Conservation (phyloP, 257 asterid genomes). For the Plantago elongata region DNA sequence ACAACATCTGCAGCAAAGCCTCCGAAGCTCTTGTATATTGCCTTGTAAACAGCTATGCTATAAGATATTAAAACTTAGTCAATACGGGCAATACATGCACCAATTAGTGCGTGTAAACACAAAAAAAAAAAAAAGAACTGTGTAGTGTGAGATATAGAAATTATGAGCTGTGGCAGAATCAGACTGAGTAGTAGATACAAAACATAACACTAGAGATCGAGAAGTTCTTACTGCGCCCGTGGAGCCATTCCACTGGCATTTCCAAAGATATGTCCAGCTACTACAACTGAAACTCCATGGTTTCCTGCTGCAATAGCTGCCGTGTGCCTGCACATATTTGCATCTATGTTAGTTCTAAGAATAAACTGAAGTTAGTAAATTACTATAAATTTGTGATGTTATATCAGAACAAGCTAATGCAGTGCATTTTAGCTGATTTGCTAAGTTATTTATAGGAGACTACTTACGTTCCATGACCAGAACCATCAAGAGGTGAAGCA, state of each 20-base stretch:
- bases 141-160: neutral
- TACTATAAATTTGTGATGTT: too few relatives aligned
- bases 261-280: slow-evolving; percentile 86
- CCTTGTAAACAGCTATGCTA: slow-evolving; percentile 92
- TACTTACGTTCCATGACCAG: slow-evolving; percentile 99
- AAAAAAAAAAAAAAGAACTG: neutral
- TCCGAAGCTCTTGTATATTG: slow-evolving; percentile 97
- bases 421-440: neutral
- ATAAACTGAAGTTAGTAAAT: too few relatives aligned
- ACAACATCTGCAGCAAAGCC: slow-evolving; percentile 99
- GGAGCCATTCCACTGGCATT: slow-evolving; percentile 99
- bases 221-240: slow-evolving; percentile 78
- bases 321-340: slow-evolving; percentile 62
- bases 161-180: neutral
- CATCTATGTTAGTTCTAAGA: neutral
- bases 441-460: slow-evolving; percentile 3
- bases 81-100: slow-evolving; percentile 8
- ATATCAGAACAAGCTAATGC: neutral
- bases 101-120: neutral
- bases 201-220: neutral
- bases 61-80: slow-evolving; percentile 19
- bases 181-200: neutral
- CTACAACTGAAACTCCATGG: slow-evolving; percentile 87
- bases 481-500: slow-evolving; percentile 96
- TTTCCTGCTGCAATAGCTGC: slow-evolving; percentile 94